phyloP scores from a whole-genome alignment of 1,284 basidiomycete species.

The Fistulina hepatica region DNA sequence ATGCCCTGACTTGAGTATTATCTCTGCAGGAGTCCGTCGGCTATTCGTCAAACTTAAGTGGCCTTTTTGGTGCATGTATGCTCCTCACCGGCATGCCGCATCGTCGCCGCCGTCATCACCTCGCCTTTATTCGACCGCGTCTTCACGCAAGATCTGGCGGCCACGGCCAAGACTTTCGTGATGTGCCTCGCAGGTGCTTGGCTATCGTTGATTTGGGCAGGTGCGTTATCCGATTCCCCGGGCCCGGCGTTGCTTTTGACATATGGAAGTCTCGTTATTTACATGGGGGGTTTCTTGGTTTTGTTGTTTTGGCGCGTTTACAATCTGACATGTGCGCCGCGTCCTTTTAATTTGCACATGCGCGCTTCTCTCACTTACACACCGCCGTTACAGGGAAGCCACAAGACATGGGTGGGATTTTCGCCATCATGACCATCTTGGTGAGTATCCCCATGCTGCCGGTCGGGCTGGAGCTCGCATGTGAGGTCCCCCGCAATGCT shows the following conservation, averaged over 20 bases:
- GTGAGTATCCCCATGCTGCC: constrained; percentile 59
- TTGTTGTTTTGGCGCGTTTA: too few species aligned
- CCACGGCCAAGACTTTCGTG: constrained; percentile 46
- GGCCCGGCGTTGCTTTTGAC: too few species aligned
- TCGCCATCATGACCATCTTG: constrained; percentile 53
- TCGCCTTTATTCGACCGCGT: constrained; percentile 71
- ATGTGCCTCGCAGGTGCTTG: constrained; percentile 52
- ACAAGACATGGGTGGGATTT: constrained; percentile 47
- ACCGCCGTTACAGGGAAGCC: constrained; percentile 37
- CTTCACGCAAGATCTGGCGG: constrained; percentile 56
- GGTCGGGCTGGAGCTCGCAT: constrained; percentile 61
- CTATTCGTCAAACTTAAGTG: constrained; percentile 52
- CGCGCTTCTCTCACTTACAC: not conserved
- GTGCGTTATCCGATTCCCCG: constrained; percentile 1
- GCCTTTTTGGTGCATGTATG: constrained; percentile 58
- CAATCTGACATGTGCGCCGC: too few species aligned
- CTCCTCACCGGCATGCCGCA: constrained; percentile 61
- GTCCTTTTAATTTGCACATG: too few species aligned
- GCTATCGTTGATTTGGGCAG: constrained; percentile 29
- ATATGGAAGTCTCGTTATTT: too few species aligned
- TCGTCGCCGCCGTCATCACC: constrained; percentile 48
- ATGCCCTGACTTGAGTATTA: too few species aligned
- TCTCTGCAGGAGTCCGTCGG: constrained; percentile 68
- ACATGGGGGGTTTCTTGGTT: too few species aligned
- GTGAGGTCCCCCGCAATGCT: constrained; percentile 66